phyloP scores from a whole-genome alignment of 1,284 basidiomycete genomes.

The Ustilago sp. region DNA sequence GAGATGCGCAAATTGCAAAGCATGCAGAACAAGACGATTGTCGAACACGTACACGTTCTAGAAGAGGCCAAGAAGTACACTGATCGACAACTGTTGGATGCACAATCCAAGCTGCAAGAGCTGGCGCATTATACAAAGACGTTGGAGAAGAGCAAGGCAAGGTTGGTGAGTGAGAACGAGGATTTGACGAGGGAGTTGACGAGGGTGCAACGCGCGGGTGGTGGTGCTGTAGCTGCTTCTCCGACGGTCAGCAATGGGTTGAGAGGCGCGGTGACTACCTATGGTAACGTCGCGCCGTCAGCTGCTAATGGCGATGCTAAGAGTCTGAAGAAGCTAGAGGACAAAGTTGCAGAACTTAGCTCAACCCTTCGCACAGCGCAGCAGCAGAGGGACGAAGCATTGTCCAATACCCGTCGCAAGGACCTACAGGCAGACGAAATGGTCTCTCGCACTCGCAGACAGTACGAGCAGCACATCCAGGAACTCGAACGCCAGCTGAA shows the following conservation, averaged over 20 bases:
- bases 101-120: constrained; percentile 80
- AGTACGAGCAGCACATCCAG: constrained; percentile 77
- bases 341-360: constrained; percentile 72
- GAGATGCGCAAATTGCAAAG: constrained; percentile 73
- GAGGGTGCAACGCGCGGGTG: constrained; percentile 66
- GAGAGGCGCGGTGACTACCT: constrained; percentile 32
- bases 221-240: constrained; percentile 19
- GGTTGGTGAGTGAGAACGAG: constrained; percentile 84
- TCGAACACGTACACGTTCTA: constrained; percentile 97
- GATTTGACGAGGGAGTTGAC: constrained; percentile 83
- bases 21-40: constrained; percentile 94
- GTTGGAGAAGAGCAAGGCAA: constrained; percentile 82
- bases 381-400: constrained; percentile 66
- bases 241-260: constrained; percentile 31
- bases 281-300: constrained; percentile 44
- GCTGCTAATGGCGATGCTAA: constrained; percentile 25
- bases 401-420: constrained; percentile 75
- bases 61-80: constrained; percentile 97
- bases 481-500: constrained; percentile 76
- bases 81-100: constrained; percentile 87
- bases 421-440: constrained; percentile 79
- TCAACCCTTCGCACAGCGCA: constrained; percentile 49
- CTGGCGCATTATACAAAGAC: constrained; percentile 82
- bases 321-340: constrained; percentile 74
- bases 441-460: constrained; percentile 76